phyloP scores from a whole-genome alignment of 2,329 filamentous ascomycete species.

The Trichoderma arundinaceum region DNA sequence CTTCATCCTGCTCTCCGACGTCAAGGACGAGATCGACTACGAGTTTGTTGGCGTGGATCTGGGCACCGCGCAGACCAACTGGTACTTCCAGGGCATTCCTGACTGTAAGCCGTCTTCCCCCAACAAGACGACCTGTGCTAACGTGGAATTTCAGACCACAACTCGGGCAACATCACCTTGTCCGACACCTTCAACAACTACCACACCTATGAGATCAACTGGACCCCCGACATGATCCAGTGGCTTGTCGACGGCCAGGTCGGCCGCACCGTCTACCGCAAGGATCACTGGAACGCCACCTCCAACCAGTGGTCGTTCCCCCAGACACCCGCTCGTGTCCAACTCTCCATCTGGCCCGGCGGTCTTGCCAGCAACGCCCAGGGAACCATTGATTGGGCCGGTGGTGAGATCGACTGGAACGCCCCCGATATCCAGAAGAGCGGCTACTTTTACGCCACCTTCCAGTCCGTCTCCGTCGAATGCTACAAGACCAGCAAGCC shows the following conservation, averaged over 20 bases:
- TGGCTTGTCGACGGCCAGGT: conserved; percentile 87
- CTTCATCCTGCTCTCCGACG: conserved; percentile 93
- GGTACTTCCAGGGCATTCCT: conserved; percentile 92
- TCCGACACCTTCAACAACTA: conserved; percentile 76
- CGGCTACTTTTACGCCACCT: conserved; percentile 86
- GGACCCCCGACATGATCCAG: conserved; percentile 83
- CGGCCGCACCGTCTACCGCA: conserved; percentile 74
- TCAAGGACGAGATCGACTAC: conserved; percentile 98
- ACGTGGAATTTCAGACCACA: conserved; percentile 62
- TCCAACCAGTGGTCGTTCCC: conserved; percentile 84
- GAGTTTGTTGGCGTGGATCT: conserved; percentile 89
- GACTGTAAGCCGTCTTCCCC: conserved; percentile 65
- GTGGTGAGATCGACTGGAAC: conserved; percentile 85
- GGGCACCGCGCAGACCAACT: conserved; percentile 85
- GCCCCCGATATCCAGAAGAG: conserved; percentile 77
- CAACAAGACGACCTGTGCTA: background rate
- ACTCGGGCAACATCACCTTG: conserved; percentile 71
- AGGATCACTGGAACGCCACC: conserved; percentile 85
- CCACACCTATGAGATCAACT: conserved; percentile 92
- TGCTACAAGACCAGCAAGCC: conserved; percentile 73
- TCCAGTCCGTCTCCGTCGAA: conserved; percentile 77
- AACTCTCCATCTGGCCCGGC: conserved; percentile 95
- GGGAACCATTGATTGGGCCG: conserved; percentile 91
- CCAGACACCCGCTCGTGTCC: conserved; percentile 87
- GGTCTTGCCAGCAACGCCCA: conserved; percentile 77